Evolutionary conservation across 2,329 filamentous ascomycete genomes (phyloP), one percentile per base, ranked within the genome.

Genomic region (Colletotrichum nymphaeae): DNA sequence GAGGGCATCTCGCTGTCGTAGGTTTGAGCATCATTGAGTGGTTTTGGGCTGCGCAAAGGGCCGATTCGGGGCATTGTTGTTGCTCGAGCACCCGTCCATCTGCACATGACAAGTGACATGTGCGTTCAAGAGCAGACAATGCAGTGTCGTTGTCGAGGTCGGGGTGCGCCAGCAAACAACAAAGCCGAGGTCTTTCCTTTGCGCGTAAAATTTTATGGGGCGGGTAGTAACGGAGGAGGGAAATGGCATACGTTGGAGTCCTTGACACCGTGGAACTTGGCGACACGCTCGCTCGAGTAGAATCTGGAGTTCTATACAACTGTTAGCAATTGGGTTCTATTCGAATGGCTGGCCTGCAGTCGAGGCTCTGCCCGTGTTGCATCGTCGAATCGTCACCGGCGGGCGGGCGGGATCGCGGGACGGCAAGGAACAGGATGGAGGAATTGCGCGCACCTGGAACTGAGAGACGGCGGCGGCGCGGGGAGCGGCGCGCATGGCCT

Each of bases 231-330:
- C 46, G 67, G 19, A 67, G 72, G 37, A 57, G 56, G 42, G 42
- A 49, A 49, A 22, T 22, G 42, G 75, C 93, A 84, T 92, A 97
- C 94, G 88, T 96, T 93, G 83, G 93, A 87, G 83, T 94, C 94
- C 88, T 97, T 98, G 83, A 91, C 89, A 79, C 96, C 97, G 81
- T 94, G 93, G 89, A 98, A 99, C 88, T 97, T 94, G 84, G 95
- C 97, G 80, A 98, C 95, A 79, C 90, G 90, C 55, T 94, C 91
- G 82, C 87, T 90, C 82, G 90, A 91, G 87, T 93, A 95, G 85
- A 84, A 90, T 82, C 91, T 86, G 82, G 85, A 83, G 83, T 84
- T 85, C 88, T 90, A 76, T 14, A 7, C 53, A 53, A 19, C 22
- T n/a, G 11, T 67, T 69, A 78, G 62, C 75, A 22, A 35, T 28